A percentile compares a stretch with the other conserved stretches of the same genome.
Evolutionary conservation across 2,329 filamentous ascomycete species (phyloP).

Genomic region (Pseudohalonectria lignicola): DNA sequence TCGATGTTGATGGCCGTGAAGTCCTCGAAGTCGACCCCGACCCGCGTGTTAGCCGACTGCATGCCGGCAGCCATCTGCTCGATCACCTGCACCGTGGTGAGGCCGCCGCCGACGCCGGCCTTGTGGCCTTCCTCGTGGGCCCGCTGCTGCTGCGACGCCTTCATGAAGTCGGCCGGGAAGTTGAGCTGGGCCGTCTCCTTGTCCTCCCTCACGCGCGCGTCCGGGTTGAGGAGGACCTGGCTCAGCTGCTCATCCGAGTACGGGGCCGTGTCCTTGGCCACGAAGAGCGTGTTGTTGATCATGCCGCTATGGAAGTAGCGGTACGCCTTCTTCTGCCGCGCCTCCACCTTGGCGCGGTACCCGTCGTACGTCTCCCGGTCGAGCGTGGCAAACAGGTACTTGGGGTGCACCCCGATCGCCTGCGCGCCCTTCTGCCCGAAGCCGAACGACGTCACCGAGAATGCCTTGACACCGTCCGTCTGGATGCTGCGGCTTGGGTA

Average conservation of each 20-base stretch:
- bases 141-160: conserved; percentile 50
- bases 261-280: conserved; percentile 83
- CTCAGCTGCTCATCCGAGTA: conserved; percentile 82
- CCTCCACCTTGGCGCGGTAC: conserved; percentile 82
- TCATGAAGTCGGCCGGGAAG: conserved; percentile 61
- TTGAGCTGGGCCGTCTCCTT: conserved; percentile 75
- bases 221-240: conserved; percentile 86
- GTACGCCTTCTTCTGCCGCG: conserved; percentile 97
- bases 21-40: conserved; percentile 90
- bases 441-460: conserved; percentile 97
- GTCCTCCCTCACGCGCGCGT: conserved; percentile 73
- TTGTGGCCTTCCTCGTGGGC: no score
- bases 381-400: conserved; percentile 90
- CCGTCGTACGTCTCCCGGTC: conserved; percentile 71
- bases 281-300: conserved; percentile 96
- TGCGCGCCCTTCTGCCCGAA: conserved; percentile 99
- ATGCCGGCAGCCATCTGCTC: conserved; percentile 62
- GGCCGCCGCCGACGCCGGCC: conserved; percentile 32
- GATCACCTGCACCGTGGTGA: conserved; percentile 64
- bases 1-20: conserved; percentile 80
- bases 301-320: conserved; percentile 97
- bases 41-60: conserved; percentile 58
- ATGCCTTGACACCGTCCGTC: conserved; percentile 96
- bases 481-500: conserved; percentile 93
- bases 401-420: conserved; percentile 92